Conservation (phyloP, 768 basidiomycete genomes). For the Agrocybe praecox region DNA sequence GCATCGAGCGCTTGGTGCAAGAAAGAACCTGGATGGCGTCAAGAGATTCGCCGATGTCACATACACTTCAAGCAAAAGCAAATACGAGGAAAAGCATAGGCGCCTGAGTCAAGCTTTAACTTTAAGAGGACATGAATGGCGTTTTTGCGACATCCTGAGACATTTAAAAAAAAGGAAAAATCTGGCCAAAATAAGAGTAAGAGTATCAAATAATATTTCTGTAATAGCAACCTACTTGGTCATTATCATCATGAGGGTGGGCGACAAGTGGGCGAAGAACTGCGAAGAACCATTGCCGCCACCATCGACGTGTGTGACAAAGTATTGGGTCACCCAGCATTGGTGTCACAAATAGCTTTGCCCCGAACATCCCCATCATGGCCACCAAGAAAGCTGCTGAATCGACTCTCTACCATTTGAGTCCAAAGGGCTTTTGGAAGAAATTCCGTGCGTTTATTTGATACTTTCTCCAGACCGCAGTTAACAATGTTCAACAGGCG, state of each 20-base stretch:
- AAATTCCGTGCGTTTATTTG: conserved; percentile 73
- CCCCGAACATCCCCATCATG: conserved; percentile 43
- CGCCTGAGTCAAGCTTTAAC: too few species aligned
- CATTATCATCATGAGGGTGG: too few species aligned
- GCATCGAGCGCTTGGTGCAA: background rate
- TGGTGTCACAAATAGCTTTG: background rate
- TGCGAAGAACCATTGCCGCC: too few species aligned
- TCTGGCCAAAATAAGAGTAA: too few species aligned
- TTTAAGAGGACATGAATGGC: too few species aligned
- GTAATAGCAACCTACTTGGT: too few species aligned
- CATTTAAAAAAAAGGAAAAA: too few species aligned
- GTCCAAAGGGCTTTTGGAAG: conserved; percentile 94
- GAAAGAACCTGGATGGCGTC: background rate
- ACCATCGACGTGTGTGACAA: background rate
- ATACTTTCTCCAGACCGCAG: background rate
- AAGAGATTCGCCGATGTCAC: background rate
- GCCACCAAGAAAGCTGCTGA: conserved; percentile 82
- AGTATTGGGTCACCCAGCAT: background rate
- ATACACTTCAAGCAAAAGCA: too few species aligned
- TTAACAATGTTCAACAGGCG: conserved; percentile 51
- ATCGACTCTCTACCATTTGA: conserved; percentile 87
- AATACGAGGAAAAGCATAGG: too few species aligned
- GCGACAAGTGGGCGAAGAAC: too few species aligned
- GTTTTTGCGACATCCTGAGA: too few species aligned
- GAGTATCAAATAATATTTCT: too few species aligned